These are phyloP conservation scores for Penicillium sp. DNA, from an alignment of 2,329 filamentous ascomycete genomes.

Conservation along the genomic window DNA sequence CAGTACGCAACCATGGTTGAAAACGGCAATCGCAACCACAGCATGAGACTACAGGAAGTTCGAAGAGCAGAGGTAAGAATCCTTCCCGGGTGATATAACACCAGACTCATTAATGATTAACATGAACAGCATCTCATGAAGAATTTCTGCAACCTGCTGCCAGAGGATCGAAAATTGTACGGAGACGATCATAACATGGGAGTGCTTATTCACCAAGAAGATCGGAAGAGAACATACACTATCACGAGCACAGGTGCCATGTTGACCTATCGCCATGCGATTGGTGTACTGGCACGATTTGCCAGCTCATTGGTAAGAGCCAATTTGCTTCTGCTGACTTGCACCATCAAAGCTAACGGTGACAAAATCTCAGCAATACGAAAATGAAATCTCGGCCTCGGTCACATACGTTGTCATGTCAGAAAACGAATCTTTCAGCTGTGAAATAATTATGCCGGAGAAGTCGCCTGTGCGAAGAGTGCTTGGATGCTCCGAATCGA, in stretches of 20 bases:
- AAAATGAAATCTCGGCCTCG: slow-evolving; percentile 48
- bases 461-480: slow-evolving; percentile 67
- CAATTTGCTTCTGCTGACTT: neutral
- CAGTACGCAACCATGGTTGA: slow-evolving; percentile 82
- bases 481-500: slow-evolving; percentile 61
- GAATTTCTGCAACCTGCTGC: slow-evolving; percentile 71
- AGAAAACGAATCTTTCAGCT: slow-evolving; percentile 61
- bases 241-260: slow-evolving; percentile 69
- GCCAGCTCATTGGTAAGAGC: slow-evolving; percentile 60
- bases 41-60: slow-evolving; percentile 56
- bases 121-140: slow-evolving; percentile 52
- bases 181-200: slow-evolving; percentile 59
- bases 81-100: neutral
- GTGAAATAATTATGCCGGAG: slow-evolving; percentile 75
- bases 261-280: slow-evolving; percentile 72
- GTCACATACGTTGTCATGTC: slow-evolving; percentile 61
- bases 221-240: slow-evolving; percentile 53
- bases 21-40: slow-evolving; percentile 61
- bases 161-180: slow-evolving; percentile 67
- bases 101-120: neutral
- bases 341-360: neutral
- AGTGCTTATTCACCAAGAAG: slow-evolving; percentile 54
- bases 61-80: slow-evolving; percentile 44
- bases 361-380: slow-evolving; percentile 38
- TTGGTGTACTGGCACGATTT: slow-evolving; percentile 70